Evolutionary conservation across 345 rosid genomes (phyloP).

Genomic region (Citrus mangshanensis): DNA sequence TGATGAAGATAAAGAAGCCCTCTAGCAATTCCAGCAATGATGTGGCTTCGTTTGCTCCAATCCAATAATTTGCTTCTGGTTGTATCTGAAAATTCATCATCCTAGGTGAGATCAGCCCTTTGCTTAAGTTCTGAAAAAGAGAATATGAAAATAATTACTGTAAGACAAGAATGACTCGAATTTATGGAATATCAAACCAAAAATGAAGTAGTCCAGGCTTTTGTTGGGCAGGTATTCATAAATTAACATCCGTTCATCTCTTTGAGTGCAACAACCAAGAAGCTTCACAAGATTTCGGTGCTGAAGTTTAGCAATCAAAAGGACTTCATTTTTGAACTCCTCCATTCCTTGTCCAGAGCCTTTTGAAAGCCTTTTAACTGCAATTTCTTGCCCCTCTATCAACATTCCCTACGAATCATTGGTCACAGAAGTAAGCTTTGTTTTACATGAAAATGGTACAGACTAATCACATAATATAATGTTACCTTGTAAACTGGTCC

Average conservation of each 20-base stretch:
- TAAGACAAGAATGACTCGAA: not conserved
- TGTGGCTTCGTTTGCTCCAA: constrained; percentile 9
- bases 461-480: too few species aligned
- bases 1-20: constrained; percentile 34
- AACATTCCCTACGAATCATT: not conserved
- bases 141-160: too few species aligned
- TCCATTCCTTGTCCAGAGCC: constrained; percentile 31
- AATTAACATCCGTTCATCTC: constrained; percentile 36
- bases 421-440: too few species aligned
- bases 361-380: constrained; percentile 37
- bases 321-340: constrained; percentile 42
- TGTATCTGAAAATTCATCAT: constrained; percentile 13
- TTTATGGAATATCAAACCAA: not conserved
- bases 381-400: constrained; percentile 33
- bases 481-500: constrained; percentile 23
- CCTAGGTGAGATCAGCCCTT: not conserved
- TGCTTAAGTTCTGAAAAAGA: not conserved
- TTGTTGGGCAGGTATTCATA: constrained; percentile 50
- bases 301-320: constrained; percentile 33
- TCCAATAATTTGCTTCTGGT: not conserved
- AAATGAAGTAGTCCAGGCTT: constrained; percentile 24
- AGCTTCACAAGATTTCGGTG: constrained; percentile 44
- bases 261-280: constrained; percentile 34
- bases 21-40: constrained; percentile 20
- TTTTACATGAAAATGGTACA: too few species aligned